phyloP scores from a whole-genome alignment of 2,329 filamentous ascomycete species.

The Camptophora hylomeconis region DNA sequence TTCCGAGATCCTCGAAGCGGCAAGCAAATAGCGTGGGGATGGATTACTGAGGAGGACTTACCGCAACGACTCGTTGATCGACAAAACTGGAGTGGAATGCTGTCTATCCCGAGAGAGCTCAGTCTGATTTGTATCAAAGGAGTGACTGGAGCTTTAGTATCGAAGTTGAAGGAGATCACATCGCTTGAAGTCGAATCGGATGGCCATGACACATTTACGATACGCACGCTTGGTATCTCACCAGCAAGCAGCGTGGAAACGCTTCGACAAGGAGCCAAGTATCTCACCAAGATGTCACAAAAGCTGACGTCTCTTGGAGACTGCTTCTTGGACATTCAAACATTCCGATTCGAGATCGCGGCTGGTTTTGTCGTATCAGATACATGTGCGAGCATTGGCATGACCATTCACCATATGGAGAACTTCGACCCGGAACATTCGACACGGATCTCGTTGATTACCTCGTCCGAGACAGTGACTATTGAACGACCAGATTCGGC shows the following conservation, averaged over 20 bases:
- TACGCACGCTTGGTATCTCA: constrained; percentile 31
- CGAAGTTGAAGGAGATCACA: constrained; percentile 27
- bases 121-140: constrained; percentile 26
- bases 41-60: constrained; percentile 40
- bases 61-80: constrained; percentile 28
- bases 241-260: constrained; percentile 18
- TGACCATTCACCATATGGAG: constrained; percentile 20
- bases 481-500: constrained; percentile 27
- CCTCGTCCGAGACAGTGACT: constrained; percentile 26
- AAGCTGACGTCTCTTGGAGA: constrained; percentile 15
- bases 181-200: constrained; percentile 25
- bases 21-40: constrained; percentile 34
- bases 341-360: constrained; percentile 8
- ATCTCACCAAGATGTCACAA: constrained; percentile 3
- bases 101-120: constrained; percentile 34
- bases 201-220: constrained; percentile 20
- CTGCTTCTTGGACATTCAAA: constrained; percentile 10
- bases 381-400: constrained; percentile 19
- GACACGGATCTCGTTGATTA: constrained; percentile 30
- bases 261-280: constrained; percentile 11
- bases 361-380: constrained; percentile 16
- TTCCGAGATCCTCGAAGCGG: constrained; percentile 33
- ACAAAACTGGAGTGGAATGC: constrained; percentile 38
- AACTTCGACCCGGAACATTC: constrained; percentile 18
- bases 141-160: constrained; percentile 26